A percentile compares a stretch with the other conserved stretches of the same genome.
Conservation (phyloP, 345 rosid species). For the Linum tenue region DNA sequence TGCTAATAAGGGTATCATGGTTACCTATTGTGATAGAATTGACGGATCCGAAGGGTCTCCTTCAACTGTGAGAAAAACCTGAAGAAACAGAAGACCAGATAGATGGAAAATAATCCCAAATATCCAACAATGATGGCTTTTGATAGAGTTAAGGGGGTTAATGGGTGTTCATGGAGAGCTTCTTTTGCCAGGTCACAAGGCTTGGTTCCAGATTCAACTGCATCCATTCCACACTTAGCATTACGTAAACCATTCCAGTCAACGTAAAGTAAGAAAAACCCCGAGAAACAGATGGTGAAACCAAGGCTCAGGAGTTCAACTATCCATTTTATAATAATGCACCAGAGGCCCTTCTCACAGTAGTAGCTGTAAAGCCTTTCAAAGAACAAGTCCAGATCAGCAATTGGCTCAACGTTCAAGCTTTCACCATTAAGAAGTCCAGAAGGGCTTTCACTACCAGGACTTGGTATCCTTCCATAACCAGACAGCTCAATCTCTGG, state of each 20-base stretch:
- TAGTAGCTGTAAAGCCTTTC: conserved; percentile 89
- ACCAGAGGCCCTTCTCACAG: conserved; percentile 94
- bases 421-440: conserved; percentile 93
- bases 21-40: conserved; percentile 76
- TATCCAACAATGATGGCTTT: conserved; percentile 81
- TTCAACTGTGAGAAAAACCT: conserved; percentile 85
- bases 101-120: conserved; percentile 68
- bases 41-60: conserved; percentile 72
- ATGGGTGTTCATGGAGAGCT: conserved; percentile 81
- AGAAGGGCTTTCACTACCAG: conserved; percentile 95
- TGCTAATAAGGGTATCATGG: background rate
- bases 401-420: conserved; percentile 64
- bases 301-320: conserved; percentile 86
- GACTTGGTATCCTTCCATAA: conserved; percentile 74
- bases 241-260: conserved; percentile 98
- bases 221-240: conserved; percentile 99
- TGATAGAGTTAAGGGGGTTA: conserved; percentile 79
- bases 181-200: conserved; percentile 95
- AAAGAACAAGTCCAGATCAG: conserved; percentile 88
- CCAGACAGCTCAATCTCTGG: conserved; percentile 87
- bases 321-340: conserved; percentile 88
- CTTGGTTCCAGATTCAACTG: conserved; percentile 89
- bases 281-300: conserved; percentile 88
- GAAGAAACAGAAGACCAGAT: conserved; percentile 85
- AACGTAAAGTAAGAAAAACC: conserved; percentile 84